These are phyloP conservation scores for Garcia nutans DNA, from an alignment of 345 rosid genomes.

Conservation along the genomic window DNA sequence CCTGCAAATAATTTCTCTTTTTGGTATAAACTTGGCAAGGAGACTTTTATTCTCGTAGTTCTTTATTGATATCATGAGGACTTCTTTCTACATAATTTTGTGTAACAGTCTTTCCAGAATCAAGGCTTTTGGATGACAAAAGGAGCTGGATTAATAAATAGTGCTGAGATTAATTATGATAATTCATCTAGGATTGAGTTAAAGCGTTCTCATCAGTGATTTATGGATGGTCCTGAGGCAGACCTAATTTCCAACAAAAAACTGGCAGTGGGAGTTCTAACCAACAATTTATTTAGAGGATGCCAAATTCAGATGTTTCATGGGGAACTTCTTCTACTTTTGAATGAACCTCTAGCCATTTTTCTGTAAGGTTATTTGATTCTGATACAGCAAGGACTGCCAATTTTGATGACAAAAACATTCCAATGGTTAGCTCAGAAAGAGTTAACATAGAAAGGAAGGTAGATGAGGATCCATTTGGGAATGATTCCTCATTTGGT, in stretches of 20 bases:
- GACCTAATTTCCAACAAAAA: conserved; percentile 47
- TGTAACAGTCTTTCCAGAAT: conserved; percentile 38
- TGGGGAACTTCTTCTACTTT: conserved; percentile 46
- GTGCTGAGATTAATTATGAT: conserved; percentile 38
- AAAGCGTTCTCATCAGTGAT: conserved; percentile 51
- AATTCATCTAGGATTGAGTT: conserved; percentile 35
- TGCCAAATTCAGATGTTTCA: conserved; percentile 37
- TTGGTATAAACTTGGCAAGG: neutral
- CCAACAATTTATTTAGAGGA: conserved; percentile 35
- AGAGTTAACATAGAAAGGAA: conserved; percentile 36
- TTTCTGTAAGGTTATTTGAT: conserved; percentile 40
- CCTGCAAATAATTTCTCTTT: neutral
- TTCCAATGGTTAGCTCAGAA: conserved; percentile 29
- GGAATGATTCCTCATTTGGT: conserved; percentile 38
- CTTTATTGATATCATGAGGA: neutral
- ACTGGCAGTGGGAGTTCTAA: conserved; percentile 44
- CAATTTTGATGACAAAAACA: conserved; percentile 37
- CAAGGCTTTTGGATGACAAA: conserved; percentile 49
- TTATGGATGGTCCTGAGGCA: conserved; percentile 43
- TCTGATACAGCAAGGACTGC: conserved; percentile 29
- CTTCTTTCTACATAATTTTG: neutral
- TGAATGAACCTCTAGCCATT: conserved; percentile 39
- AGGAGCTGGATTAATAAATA: conserved; percentile 34
- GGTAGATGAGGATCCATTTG: conserved; percentile 32
- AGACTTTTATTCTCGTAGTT: neutral